Evolutionary conservation across 352 stramenopile species (phyloP), one percentile per base, ranked within the genome.

Genomic region (Phytophthora citricola): DNA sequence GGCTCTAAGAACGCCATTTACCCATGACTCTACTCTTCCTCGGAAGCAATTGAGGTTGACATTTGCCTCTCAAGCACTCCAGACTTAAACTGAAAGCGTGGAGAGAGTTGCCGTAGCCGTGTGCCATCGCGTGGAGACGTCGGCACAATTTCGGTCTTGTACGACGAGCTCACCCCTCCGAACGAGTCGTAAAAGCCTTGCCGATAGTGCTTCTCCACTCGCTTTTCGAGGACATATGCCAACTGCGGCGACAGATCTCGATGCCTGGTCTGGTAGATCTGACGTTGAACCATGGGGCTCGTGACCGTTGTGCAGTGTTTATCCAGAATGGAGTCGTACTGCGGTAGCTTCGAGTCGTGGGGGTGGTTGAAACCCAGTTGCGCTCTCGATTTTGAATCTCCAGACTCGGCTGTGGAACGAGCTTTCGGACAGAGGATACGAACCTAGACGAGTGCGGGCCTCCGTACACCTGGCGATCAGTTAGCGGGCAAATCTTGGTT

Each of bases 261-360:
- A 7, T 79, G 57, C 5, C 81, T 58, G 0, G 85, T 86, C 31
- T 85, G 71, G 57, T 93, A 93, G 49, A 93, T 93, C 20, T 88
- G 85, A 0, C 85, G 82, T 58, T 93, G 85, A n/a, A 92, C 71
- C 38, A 81, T 39, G 2, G 85, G 85, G 26, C 76, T 89, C n/a
- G 85, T 92, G 11, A 93, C 83, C 0, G 80, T 90, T 10, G 80
- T 84, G 69, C 85, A 92, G 47, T 84, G 88, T 62, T 90, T 92
- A 71, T 93, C 85, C 12, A 93, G 52, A 36, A 93, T 93, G 24
- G 85, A 91, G 54, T 93, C 83, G 36, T 93, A 93, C 10, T 57
- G 6, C 5, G 85, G 83, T 7, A 92, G 86, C 5, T 76, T 58
- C 1, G 81, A 85, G 39, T 90, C 75, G 24, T 73, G 72, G 1